phyloP scores from a whole-genome alignment of 2,329 filamentous ascomycete genomes.

The Lachnellula arida region DNA sequence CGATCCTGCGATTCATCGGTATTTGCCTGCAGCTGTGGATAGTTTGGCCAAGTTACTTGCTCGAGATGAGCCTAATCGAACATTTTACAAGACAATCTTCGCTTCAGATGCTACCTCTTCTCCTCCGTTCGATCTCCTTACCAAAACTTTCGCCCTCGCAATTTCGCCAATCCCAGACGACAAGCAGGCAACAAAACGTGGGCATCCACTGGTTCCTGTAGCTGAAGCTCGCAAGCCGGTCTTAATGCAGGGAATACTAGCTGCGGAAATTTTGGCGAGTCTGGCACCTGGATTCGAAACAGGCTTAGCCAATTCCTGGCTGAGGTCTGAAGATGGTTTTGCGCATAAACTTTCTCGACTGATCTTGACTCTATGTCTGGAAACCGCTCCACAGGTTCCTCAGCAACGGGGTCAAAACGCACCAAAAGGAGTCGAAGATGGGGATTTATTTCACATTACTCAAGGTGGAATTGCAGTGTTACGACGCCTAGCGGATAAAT shows the following conservation, averaged over 20 bases:
- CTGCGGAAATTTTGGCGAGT: constrained; percentile 80
- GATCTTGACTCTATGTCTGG: constrained; percentile 61
- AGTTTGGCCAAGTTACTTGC: constrained; percentile 87
- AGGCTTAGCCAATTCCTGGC: constrained; percentile 71
- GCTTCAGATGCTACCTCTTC: constrained; percentile 60
- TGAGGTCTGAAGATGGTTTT: constrained; percentile 79
- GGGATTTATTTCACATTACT: constrained; percentile 47
- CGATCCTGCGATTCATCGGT: constrained; percentile 75
- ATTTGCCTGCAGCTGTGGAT: constrained; percentile 85
- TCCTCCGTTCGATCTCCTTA: constrained; percentile 73
- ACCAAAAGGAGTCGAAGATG: constrained; percentile 31
- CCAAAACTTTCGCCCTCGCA: constrained; percentile 79
- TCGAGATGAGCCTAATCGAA: constrained; percentile 86
- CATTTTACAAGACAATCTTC: constrained; percentile 79
- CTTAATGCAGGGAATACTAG: constrained; percentile 86
- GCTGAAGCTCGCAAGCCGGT: constrained; percentile 83
- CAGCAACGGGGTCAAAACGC: constrained; percentile 31
- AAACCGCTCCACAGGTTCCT: constrained; percentile 49
- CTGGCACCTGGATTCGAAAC: constrained; percentile 68
- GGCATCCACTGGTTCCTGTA: constrained; percentile 54
- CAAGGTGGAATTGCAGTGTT: constrained; percentile 64
- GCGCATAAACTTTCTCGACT: constrained; percentile 73
- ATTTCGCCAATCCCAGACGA: constrained; percentile 79
- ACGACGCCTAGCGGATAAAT: constrained; percentile 65
- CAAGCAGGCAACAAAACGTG: constrained; percentile 48